Evolutionary conservation across 139 green algal species (phyloP), one percentile per base, ranked within the genome.

Genomic region (Pleodorina starrii): DNA sequence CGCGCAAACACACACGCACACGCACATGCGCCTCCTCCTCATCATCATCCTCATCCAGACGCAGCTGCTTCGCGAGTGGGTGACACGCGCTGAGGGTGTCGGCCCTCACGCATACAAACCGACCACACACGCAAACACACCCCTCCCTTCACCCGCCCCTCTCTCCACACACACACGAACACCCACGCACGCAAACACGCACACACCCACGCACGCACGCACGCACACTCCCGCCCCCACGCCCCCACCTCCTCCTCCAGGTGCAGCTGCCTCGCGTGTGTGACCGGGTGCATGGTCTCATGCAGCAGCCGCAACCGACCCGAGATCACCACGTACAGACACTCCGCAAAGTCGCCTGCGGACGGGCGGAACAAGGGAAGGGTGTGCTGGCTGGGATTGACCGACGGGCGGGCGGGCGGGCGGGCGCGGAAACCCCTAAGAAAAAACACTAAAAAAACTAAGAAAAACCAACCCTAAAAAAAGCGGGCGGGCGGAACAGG

Each of bases 241-340:
- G 25, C 12, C 17, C 81, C 23, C 81, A 87, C 81, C 81, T 87
- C 81, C 81, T 87, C 81, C 81, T 87, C 81, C 40, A 95, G 90
- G 23, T 87, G 86, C 73, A 93, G 36, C 93, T 91, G 44, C 42
- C 79, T 74, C 44, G 40, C n/a, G 35, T 84, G 46, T 5, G 80
- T 91, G 46, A 93, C 75, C 17, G 90, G 86, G 82, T 93, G 90
- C 7, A 78, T 27, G 19, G 91, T 78, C 57, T 93, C 86, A 79
- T 94, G 91, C 71, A 97, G 73, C 71, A 96, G 89, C 12, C 93
- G 89, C 74, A 96, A 73, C 10, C 96, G 92, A 10, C 96, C 96
- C 48, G 84, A 93, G 89, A 98, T 98, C n/a, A 96, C 77, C 21
- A 98, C 86, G 89, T 93, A 98, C 78, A 98, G 77, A 69, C 89